These are phyloP conservation scores for Xylaria arbuscula DNA, from an alignment of 2,329 filamentous ascomycete genomes.

Conservation along the genomic window DNA sequence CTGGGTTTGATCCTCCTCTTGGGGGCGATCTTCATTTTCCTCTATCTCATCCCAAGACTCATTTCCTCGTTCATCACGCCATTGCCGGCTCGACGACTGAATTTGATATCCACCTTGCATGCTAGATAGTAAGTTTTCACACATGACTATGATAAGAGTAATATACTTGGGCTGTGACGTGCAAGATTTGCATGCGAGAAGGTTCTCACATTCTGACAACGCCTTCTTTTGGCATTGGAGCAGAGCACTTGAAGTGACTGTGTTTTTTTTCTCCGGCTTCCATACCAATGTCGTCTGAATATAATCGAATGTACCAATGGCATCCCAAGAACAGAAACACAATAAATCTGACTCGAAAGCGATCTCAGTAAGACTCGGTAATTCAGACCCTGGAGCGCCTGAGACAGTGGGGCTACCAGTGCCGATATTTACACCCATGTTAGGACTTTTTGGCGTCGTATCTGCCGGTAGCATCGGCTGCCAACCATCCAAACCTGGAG, in stretches of 20 bases:
- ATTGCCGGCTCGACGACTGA: background rate
- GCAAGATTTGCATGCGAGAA: conserved; percentile 4
- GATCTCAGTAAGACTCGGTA: conserved; percentile 3
- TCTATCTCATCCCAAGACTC: background rate
- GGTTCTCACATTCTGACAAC: conserved; percentile 10
- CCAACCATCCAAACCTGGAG: background rate
- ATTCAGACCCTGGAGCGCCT: background rate
- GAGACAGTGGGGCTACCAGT: conserved; percentile 3
- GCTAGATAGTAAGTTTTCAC: conserved; percentile 1
- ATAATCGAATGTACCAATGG: conserved; percentile 4
- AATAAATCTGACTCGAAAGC: background rate
- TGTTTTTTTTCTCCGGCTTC: background rate
- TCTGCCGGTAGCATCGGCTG: background rate
- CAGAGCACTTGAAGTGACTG: background rate
- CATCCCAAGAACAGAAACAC: conserved; percentile 4
- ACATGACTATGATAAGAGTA: conserved; percentile 16
- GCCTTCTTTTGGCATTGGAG: conserved; percentile 1
- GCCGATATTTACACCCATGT: background rate
- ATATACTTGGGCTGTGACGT: conserved; percentile 10
- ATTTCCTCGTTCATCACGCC: background rate
- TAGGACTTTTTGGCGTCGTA: conserved; percentile 1
- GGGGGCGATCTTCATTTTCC: conserved; percentile 9
- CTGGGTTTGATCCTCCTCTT: background rate
- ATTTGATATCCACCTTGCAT: conserved; percentile 6
- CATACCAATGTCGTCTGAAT: conserved; percentile 15